Conservation (phyloP, 306 rosid genomes). For the Luffa aegyptiaca region DNA sequence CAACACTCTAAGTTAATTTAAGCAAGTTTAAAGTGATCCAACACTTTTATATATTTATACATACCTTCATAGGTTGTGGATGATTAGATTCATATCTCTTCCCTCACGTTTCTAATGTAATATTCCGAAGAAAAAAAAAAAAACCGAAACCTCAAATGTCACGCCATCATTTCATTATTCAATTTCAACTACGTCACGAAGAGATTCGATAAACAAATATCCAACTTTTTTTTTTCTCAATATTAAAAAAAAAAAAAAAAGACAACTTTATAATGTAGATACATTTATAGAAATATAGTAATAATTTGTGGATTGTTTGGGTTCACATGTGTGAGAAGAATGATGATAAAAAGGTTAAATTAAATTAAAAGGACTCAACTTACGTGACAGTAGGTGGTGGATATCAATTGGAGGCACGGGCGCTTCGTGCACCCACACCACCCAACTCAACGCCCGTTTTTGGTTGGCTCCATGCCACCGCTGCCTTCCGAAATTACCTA, state of each 20-base stretch:
- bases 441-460: neutral
- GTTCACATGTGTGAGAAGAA: conserved; percentile 5
- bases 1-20: too few species aligned
- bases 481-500: neutral
- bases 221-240: too few species aligned
- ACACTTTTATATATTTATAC: too few species aligned
- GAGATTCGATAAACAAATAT: too few species aligned
- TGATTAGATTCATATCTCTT: too few species aligned
- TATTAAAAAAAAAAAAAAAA: neutral
- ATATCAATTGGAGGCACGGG: conserved; percentile 65
- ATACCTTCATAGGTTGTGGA: too few species aligned
- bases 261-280: neutral
- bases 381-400: conserved; percentile 29
- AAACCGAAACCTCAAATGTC: neutral
- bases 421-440: conserved; percentile 33
- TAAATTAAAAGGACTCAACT: neutral
- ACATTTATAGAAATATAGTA: neutral
- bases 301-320: neutral
- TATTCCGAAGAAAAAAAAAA: too few species aligned
- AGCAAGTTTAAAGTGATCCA: too few species aligned
- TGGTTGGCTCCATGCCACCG: neutral
- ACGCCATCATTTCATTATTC: neutral
- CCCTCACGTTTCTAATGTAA: too few species aligned
- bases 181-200: neutral
- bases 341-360: conserved; percentile 23